These are phyloP conservation scores for Cercospora sojina DNA, from an alignment of 2,329 filamentous ascomycete species.

Conservation along the genomic window DNA sequence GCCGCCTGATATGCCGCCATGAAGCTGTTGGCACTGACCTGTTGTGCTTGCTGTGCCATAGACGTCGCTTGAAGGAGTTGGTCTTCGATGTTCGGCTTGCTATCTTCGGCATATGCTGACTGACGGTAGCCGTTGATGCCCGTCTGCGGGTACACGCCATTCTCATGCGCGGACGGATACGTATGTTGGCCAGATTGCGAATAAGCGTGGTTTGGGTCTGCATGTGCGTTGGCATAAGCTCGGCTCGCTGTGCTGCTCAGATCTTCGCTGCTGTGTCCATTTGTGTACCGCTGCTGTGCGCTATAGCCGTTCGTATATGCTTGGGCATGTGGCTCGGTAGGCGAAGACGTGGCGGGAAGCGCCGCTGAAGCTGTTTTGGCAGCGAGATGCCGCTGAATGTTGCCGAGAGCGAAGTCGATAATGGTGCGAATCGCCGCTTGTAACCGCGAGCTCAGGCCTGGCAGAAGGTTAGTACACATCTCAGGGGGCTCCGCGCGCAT, in stretches of 20 bases:
- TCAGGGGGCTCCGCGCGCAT: background rate
- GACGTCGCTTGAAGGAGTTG: slow-evolving; percentile 24
- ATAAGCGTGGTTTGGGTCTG: slow-evolving; percentile 22
- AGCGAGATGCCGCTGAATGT: slow-evolving; percentile 48
- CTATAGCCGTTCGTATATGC: slow-evolving; percentile 17
- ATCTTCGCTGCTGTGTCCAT: slow-evolving; percentile 16
- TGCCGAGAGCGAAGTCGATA: slow-evolving; percentile 49
- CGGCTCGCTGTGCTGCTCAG: slow-evolving; percentile 15
- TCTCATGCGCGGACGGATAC: slow-evolving; percentile 17
- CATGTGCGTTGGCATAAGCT: slow-evolving; percentile 26
- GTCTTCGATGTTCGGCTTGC: slow-evolving; percentile 30
- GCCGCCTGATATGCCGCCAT: slow-evolving; percentile 25
- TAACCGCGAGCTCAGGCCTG: slow-evolving; percentile 47
- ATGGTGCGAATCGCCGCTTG: slow-evolving; percentile 51
- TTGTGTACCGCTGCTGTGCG: slow-evolving; percentile 14
- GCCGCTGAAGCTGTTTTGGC: slow-evolving; percentile 45
- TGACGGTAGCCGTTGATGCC: slow-evolving; percentile 19
- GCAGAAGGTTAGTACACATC: background rate
- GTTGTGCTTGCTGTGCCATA: slow-evolving; percentile 13
- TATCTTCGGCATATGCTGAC: slow-evolving; percentile 19
- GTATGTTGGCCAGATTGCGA: slow-evolving; percentile 17
- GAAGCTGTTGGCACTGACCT: slow-evolving; percentile 20
- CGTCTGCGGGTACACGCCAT: slow-evolving; percentile 19
- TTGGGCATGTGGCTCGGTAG: slow-evolving; percentile 11
- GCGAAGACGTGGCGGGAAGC: slow-evolving; percentile 39